Evolutionary conservation across 2,329 filamentous ascomycete genomes (phyloP), one percentile per base, ranked within the genome.

Genomic region (Westerdykella ornata): DNA sequence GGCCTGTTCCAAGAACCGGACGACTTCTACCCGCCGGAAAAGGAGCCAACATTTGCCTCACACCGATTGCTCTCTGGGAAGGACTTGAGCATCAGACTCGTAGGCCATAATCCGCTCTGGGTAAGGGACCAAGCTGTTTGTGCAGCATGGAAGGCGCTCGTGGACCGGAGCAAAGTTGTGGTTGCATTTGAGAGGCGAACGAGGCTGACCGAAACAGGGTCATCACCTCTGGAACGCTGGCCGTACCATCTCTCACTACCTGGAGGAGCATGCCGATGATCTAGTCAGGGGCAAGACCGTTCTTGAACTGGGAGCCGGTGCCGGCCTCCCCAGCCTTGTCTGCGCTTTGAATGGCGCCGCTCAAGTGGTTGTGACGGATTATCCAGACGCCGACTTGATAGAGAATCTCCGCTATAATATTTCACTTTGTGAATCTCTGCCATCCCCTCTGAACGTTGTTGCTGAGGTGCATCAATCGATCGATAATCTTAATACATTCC

Each of bases 211-310:
- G 29, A 16, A 17, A 14, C 43, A 63, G 79, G 89, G 87, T 13
- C 87, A 96, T 66, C 77, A 85, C 50, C 76, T 96, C 20, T 97
- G 90, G 90, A 94, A 96, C 65, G 89, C 87, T 46, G 83, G 84
- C 45, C 83, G 85, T 47, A 80, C 86, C 30, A 76, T 90, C 37
- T 80, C 88, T 13, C 73, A 80, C 52, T 88, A 88, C 67, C 80
- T 96, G 43, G 87, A 95, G 67, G 69, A 77, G 32, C 72, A 80
- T 49, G 75, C 80, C n/a, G 56, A 65, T 7, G 49, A 66, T 1
- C 73, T 86, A 4, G 74, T 94, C n/a, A 58, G 68, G 12, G 74
- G 68, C 49, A 82, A 79, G 60, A 80, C 81, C n/a, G 77, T 96
- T 2, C 78, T 96, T 7, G 90, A 96, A 67, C 79, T 96, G 17